A percentile compares a stretch with the other conserved stretches of the same genome.
These are phyloP conservation scores for Blumeria hordei DNA, from an alignment of 2,329 filamentous ascomycete genomes.

Conservation along the genomic window DNA sequence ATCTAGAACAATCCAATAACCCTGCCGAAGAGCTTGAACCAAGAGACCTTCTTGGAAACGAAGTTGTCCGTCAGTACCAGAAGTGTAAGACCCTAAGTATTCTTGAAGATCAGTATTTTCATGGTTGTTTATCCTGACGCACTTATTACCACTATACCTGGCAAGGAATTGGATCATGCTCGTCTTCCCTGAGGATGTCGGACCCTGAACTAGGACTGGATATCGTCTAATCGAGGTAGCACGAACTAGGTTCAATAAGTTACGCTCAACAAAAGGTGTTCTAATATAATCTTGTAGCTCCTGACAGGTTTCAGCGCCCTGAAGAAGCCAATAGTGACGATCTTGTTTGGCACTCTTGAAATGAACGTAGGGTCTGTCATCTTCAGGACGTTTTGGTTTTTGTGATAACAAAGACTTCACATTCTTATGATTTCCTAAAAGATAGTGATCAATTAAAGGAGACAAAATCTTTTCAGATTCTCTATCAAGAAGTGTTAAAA, in stretches of 20 bases:
- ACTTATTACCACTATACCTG: constrained; percentile 89
- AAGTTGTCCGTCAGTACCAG: constrained; percentile 60
- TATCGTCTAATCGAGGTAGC: constrained; percentile 82
- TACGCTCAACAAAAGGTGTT: constrained; percentile 82
- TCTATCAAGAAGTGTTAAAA: constrained; percentile 66
- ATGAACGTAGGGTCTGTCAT: constrained; percentile 55
- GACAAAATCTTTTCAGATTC: constrained; percentile 58
- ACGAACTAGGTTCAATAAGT: constrained; percentile 79
- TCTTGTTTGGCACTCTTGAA: constrained; percentile 41
- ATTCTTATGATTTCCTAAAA: constrained; percentile 48
- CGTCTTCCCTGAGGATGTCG: constrained; percentile 92
- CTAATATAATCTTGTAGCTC: constrained; percentile 83
- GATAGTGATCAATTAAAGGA: constrained; percentile 56
- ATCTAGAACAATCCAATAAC: constrained; percentile 95
- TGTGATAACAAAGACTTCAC: constrained; percentile 52
- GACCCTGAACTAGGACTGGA: constrained; percentile 84
- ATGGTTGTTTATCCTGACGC: constrained; percentile 97
- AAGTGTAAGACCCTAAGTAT: constrained; percentile 86
- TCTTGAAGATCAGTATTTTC: constrained; percentile 97
- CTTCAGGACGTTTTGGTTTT: constrained; percentile 50
- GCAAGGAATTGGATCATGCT: constrained; percentile 98
- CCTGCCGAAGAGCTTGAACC: constrained; percentile 74
- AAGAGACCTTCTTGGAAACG: constrained; percentile 83
- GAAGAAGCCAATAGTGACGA: constrained; percentile 72
- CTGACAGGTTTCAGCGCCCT: constrained; percentile 40